phyloP scores from a whole-genome alignment of 441 rosid genomes.

The Mallotus japonicus region DNA sequence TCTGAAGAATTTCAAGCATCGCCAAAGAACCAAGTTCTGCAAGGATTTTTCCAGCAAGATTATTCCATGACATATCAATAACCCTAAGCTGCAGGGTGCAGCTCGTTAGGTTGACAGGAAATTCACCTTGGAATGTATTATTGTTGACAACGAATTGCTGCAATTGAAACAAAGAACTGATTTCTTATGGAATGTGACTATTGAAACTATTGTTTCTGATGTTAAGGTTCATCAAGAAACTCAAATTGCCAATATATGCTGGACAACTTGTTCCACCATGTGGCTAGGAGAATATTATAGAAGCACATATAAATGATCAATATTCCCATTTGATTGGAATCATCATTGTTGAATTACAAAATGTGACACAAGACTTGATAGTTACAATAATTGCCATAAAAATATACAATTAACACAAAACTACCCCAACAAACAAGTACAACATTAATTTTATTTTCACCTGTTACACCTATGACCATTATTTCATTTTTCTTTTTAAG shows the following conservation, averaged over 20 bases:
- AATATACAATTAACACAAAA: too few relatives aligned
- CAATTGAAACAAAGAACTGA: neutral
- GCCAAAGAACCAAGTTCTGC: slow-evolving; percentile 7
- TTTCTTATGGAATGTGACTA: neutral
- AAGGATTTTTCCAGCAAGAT: slow-evolving; percentile 8
- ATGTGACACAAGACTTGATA: too few relatives aligned
- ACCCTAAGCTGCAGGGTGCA: slow-evolving; percentile 5
- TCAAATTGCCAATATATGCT: neutral
- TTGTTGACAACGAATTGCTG: neutral
- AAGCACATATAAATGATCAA: too few relatives aligned
- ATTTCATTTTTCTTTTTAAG: too few relatives aligned
- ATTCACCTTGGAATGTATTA: neutral
- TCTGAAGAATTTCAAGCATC: neutral
- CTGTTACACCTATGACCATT: neutral
- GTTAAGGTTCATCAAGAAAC: too few relatives aligned
- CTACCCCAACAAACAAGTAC: too few relatives aligned
- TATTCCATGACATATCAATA: neutral
- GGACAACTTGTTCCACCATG: too few relatives aligned
- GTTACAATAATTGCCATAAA: neutral
- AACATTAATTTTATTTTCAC: too few relatives aligned
- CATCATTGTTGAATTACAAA: too few relatives aligned
- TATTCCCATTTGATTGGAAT: too few relatives aligned
- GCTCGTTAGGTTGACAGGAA: neutral
- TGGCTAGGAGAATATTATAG: too few relatives aligned
- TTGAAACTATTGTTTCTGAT: too few relatives aligned